phyloP scores from a whole-genome alignment of 2,329 filamentous ascomycete species.

The Claviceps sp. region DNA sequence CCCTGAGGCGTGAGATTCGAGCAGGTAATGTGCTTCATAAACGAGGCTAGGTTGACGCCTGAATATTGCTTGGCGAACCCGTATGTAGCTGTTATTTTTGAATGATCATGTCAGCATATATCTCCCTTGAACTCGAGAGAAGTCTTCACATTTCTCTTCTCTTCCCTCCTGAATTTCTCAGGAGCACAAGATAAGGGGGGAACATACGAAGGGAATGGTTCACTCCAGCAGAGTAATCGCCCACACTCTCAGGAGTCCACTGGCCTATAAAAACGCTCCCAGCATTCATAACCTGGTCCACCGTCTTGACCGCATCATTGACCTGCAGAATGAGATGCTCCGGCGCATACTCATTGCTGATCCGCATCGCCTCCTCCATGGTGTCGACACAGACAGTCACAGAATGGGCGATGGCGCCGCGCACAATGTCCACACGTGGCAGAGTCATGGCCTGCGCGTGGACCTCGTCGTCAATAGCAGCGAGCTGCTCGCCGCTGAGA shows the following conservation, averaged over 20 bases:
- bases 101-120: neutral
- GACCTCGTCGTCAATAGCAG: slow-evolving; percentile 82
- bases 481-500: slow-evolving; percentile 56
- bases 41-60: slow-evolving; percentile 89
- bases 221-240: slow-evolving; percentile 94
- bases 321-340: slow-evolving; percentile 94
- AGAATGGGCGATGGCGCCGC: slow-evolving; percentile 80
- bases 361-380: slow-evolving; percentile 58
- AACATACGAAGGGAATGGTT: slow-evolving; percentile 92
- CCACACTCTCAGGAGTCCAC: slow-evolving; percentile 96
- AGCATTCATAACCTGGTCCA: slow-evolving; percentile 77
- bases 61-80: slow-evolving; percentile 98
- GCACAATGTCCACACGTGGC: slow-evolving; percentile 84
- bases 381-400: slow-evolving; percentile 67
- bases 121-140: neutral
- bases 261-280: slow-evolving; percentile 91
- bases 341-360: slow-evolving; percentile 90
- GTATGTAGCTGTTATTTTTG: slow-evolving; percentile 59
- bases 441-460: slow-evolving; percentile 76
- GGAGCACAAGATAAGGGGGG: neutral
- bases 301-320: slow-evolving; percentile 57
- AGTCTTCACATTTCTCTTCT: neutral
- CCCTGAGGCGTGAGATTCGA: slow-evolving; percentile 80
- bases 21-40: slow-evolving; percentile 96
- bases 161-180: neutral